phyloP scores from a whole-genome alignment of 78 protist genomes.

The Pigoraptor vietnamica region DNA sequence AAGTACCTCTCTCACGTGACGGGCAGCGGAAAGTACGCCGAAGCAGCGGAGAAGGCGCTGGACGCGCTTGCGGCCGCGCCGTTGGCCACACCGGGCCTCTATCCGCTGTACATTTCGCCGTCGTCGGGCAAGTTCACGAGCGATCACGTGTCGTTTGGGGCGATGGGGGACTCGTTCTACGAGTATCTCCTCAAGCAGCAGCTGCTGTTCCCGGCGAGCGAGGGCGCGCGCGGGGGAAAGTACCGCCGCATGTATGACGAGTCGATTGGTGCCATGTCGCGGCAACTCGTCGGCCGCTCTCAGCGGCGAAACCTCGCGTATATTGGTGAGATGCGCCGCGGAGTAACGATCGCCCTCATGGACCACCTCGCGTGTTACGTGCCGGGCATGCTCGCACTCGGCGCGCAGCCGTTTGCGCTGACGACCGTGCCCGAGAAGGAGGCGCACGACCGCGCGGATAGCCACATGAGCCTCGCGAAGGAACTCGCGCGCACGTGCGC shows the following conservation, averaged over 20 bases:
- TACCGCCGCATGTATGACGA: slow-evolving; percentile 1
- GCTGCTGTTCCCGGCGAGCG: not conserved
- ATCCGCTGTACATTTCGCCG: not conserved
- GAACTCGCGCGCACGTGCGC: slow-evolving; percentile 35
- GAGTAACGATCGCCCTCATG: not conserved
- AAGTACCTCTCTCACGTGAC: slow-evolving; percentile 30
- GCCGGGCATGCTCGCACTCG: not conserved
- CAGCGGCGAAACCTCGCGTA: not conserved
- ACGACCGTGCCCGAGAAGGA: too few relatives aligned
- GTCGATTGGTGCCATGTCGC: not conserved
- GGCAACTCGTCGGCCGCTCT: not conserved
- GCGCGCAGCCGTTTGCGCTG: too few relatives aligned
- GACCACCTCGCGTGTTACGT: not conserved
- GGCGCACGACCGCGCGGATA: too few relatives aligned
- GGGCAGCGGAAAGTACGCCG: slow-evolving; percentile 17
- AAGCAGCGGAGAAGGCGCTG: not conserved
- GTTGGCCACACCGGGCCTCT: not conserved
- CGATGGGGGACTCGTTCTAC: slow-evolving; percentile 48
- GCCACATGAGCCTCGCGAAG: too few relatives aligned
- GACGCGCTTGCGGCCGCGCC: not conserved
- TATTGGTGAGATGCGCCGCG: not conserved
- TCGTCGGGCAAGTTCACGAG: too few relatives aligned
- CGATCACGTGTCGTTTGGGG: slow-evolving; percentile 39
- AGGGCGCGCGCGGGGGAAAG: too few relatives aligned
- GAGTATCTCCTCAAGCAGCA: slow-evolving; percentile 55